Evolutionary conservation across 2,329 filamentous ascomycete genomes (phyloP), one percentile per base, ranked within the genome.

Genomic region (Claviceps maximensis): DNA sequence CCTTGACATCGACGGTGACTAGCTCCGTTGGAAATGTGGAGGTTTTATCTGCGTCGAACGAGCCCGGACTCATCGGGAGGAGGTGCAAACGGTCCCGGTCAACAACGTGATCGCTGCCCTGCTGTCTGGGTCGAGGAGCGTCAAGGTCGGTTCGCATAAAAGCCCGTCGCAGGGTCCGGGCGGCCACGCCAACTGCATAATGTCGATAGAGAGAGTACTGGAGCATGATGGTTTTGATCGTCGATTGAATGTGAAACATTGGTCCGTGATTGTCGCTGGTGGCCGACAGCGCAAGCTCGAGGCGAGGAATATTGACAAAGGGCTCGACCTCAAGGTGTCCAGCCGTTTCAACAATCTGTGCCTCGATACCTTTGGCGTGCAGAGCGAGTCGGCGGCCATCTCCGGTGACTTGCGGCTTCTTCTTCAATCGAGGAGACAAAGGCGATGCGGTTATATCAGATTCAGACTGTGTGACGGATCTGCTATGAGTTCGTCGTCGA

Each of bases 141-240:
- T 77, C 75, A 27, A 67, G 69, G 40, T 70, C 69, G 1, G 77
- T 76, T 54, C 70, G 74, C 65, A 80, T 67, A 57, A 90, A 87
- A 0, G 86, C 84, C 61, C 82, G 82, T 52, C 77, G 77, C 25
- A 98, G 67, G 2, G 94, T 87, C 63, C 83, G 83, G 25, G 78
- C 72, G 9, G 91, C 93, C 55, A 97, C 82, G 1, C 89, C 87
- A 27, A 94, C 77, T 0, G 90, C 86, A 63, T 96, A 98, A 64
- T 95, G 90, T 3, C 90, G 84, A 66, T 94, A 95, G 0, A 98
- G 77, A 0, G 94, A 98, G 64, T 97, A 97, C 50, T 94, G 86
- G 8, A 95, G 63, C 56, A 87, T 81, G 2, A 98, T 70, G 6
- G 86, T 88, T 59, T 86, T 85, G 21, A 93, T 78, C 51, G 86